Conservation (phyloP, 2,329 filamentous ascomycete species). For the Cladorrhinum sp. region DNA sequence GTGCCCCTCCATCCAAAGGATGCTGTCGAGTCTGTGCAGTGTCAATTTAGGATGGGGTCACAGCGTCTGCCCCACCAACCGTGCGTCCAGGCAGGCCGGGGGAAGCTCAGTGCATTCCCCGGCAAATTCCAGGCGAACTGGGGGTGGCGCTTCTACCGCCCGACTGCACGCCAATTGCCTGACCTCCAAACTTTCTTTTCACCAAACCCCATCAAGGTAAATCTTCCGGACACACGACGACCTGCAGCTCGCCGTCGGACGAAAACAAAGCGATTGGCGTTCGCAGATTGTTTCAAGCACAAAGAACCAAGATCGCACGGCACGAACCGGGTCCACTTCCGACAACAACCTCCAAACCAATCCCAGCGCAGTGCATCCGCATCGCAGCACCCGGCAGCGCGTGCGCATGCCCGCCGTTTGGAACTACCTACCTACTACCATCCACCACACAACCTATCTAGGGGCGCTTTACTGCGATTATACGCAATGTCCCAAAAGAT, state of each 20-base stretch:
- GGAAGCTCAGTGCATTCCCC: not conserved
- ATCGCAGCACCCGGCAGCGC: not conserved
- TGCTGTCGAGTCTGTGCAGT: not conserved
- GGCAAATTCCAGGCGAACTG: not conserved
- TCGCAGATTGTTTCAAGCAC: not conserved
- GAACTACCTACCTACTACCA: not conserved
- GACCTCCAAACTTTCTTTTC: not conserved
- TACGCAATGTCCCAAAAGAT: conserved; percentile 47
- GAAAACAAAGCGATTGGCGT: not conserved
- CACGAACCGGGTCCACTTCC: not conserved
- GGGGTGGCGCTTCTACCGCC: not conserved
- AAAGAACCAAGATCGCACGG: not conserved
- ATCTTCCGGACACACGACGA: not conserved
- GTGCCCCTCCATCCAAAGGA: too few relatives aligned
- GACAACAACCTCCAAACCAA: not conserved
- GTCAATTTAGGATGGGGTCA: not conserved
- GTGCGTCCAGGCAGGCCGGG: not conserved
- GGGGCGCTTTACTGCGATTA: too few relatives aligned
- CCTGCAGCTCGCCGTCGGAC: not conserved
- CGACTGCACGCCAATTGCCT: not conserved
- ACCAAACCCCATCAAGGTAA: not conserved
- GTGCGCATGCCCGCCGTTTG: not conserved
- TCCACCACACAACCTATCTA: not conserved
- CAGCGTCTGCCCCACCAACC: not conserved
- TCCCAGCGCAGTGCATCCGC: not conserved